A percentile compares a stretch with the other conserved stretches of the same genome.
phyloP scores from a whole-genome alignment of 176 grass and related monocot genomes.

The Cymbopogon citratus region DNA sequence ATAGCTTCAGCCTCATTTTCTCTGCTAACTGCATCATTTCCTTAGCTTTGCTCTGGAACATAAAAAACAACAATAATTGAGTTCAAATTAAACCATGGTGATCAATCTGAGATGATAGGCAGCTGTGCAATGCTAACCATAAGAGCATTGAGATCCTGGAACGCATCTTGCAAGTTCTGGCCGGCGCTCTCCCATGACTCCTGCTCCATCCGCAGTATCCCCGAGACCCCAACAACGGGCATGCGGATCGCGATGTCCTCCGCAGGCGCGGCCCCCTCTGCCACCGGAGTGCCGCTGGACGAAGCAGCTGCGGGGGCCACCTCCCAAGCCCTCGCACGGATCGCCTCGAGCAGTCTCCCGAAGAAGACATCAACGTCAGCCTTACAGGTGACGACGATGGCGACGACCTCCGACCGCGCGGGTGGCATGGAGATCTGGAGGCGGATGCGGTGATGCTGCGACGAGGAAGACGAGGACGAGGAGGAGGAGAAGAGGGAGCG shows the following conservation, averaged over 20 bases:
- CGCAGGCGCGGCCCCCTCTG: conserved; percentile 9
- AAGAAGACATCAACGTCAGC: conserved; percentile 78
- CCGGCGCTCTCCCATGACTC: conserved; percentile 88
- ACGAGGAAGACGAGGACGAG: conserved; percentile 18
- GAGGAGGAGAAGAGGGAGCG: conserved; percentile 30
- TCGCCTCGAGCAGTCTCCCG: conserved; percentile 77
- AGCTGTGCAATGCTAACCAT: conserved; percentile 46
- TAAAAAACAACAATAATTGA: conserved; percentile 4
- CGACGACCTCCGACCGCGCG: conserved; percentile 59
- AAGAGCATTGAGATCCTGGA: conserved; percentile 96
- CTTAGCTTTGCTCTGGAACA: conserved; percentile 90
- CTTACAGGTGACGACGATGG: conserved; percentile 73
- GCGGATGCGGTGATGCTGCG: conserved; percentile 51
- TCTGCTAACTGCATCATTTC: conserved; percentile 97
- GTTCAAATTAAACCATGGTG: not conserved
- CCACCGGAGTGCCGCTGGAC: conserved; percentile 13
- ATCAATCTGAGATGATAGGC: not conserved
- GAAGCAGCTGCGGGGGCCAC: conserved; percentile 20
- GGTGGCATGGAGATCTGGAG: conserved; percentile 67
- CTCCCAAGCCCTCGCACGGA: conserved; percentile 75
- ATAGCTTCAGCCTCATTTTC: conserved; percentile 85
- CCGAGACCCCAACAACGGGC: conserved; percentile 79
- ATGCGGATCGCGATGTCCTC: conserved; percentile 54
- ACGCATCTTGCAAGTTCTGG: conserved; percentile 92
- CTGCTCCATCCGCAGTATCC: conserved; percentile 93